These are phyloP conservation scores for Cercis canadensis DNA, from an alignment of 306 rosid genomes.

Conservation along the genomic window DNA sequence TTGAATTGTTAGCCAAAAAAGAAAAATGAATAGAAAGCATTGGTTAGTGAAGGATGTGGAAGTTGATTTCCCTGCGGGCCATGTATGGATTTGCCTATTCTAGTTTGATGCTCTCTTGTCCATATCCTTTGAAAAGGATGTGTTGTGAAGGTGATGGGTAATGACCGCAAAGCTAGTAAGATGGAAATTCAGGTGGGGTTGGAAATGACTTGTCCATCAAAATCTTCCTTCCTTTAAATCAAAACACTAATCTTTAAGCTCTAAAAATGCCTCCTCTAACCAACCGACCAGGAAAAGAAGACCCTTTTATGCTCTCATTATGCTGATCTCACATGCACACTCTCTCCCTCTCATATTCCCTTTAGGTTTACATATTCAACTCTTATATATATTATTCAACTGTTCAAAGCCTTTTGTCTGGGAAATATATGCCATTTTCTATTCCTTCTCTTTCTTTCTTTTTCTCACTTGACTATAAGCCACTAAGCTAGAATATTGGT, in stretches of 20 bases:
- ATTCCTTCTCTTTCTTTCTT: no score
- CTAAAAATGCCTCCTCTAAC: not conserved
- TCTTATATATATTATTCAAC: no score
- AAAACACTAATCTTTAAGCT: not conserved
- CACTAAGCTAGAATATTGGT: no score
- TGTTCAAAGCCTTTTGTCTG: not conserved
- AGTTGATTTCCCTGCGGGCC: not conserved
- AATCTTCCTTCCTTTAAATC: not conserved
- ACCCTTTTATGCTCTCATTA: not conserved
- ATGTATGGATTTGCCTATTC: constrained; percentile 24
- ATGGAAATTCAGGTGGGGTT: constrained; percentile 17
- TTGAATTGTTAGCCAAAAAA: constrained; percentile 26
- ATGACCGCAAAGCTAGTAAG: constrained; percentile 31
- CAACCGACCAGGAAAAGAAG: not conserved
- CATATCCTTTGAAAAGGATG: constrained; percentile 32
- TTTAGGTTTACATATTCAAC: not conserved
- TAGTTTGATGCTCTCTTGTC: constrained; percentile 27
- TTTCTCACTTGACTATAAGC: no score
- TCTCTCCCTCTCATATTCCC: not conserved
- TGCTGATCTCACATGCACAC: not conserved
- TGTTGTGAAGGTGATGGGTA: constrained; percentile 3
- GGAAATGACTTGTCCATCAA: not conserved
- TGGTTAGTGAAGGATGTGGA: not conserved
- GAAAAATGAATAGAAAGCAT: not conserved
- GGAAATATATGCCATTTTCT: no score